Percentiles rank a stretch among this genome's conserved stretches.
Conservation (phyloP, 2,329 filamentous ascomycete species). For the Neonectria neomacrospora region DNA sequence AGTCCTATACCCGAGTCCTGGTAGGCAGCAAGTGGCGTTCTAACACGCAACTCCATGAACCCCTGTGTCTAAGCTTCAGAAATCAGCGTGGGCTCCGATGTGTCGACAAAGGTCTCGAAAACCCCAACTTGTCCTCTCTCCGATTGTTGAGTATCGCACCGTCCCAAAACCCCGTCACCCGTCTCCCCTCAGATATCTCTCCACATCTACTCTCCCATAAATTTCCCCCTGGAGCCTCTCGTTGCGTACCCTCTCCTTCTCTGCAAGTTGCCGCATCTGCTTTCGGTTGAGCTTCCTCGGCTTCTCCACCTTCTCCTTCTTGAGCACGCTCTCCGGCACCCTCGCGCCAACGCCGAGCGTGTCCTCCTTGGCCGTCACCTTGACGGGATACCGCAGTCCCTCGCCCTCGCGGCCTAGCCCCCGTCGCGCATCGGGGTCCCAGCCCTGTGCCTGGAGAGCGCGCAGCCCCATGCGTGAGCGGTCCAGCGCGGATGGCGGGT, state of each 20-base stretch:
- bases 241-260: constrained; percentile 70
- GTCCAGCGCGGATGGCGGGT: constrained; percentile 78
- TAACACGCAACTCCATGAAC: not conserved
- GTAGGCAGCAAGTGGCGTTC: not conserved
- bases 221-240: constrained; percentile 76
- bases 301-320: constrained; percentile 57
- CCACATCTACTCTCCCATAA: constrained; percentile 78
- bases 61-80: not conserved
- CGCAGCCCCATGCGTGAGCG: constrained; percentile 75
- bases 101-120: too few species aligned
- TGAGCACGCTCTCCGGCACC: constrained; percentile 53
- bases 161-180: constrained; percentile 30
- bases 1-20: constrained; percentile 29
- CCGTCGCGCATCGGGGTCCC: constrained; percentile 76
- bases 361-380: constrained; percentile 76
- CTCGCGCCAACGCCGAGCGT: constrained; percentile 76
- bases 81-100: too few species aligned
- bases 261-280: constrained; percentile 70
- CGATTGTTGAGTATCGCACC: not conserved
- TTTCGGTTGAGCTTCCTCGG: constrained; percentile 73
- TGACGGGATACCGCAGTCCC: constrained; percentile 81
- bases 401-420: constrained; percentile 78
- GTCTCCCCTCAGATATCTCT: constrained; percentile 73
- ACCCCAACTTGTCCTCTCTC: not conserved
- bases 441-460: constrained; percentile 74